Percentiles rank a stretch among this genome's conserved stretches.
Evolutionary conservation across 192 early-diverging fungal species (phyloP).

Genomic region (Diversispora epigaea): DNA sequence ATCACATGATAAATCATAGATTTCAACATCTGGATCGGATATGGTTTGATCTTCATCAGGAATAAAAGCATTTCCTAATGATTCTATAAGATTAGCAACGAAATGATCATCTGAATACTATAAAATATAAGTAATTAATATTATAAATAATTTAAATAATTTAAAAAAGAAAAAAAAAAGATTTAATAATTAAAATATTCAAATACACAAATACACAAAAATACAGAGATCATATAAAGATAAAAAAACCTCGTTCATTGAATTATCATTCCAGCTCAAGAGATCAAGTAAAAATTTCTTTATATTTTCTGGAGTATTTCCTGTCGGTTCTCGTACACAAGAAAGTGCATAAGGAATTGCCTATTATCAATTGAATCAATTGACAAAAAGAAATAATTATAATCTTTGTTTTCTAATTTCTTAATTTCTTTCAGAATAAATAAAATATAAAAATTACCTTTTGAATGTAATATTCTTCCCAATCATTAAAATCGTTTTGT

Average conservation of each 20-base stretch:
- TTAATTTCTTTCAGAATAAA: not conserved
- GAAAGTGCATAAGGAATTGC: slow-evolving; percentile 73
- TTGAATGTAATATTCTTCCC: slow-evolving; percentile 90
- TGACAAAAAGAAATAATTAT: not conserved
- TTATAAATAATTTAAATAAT: no score
- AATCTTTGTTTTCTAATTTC: not conserved
- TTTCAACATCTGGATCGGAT: slow-evolving; percentile 37
- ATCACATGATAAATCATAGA: slow-evolving; percentile 28
- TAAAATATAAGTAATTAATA: not conserved
- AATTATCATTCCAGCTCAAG: slow-evolving; percentile 92
- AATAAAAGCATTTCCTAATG: slow-evolving; percentile 65
- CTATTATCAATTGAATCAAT: slow-evolving; percentile 30
- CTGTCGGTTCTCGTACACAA: slow-evolving; percentile 62
- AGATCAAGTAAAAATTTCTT: slow-evolving; percentile 71
- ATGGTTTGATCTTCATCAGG: slow-evolving; percentile 47
- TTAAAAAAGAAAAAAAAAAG: not conserved
- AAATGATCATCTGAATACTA: slow-evolving; percentile 81
- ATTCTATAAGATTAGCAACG: slow-evolving; percentile 69
- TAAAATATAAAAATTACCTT: slow-evolving; percentile 42
- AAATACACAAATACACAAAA: not conserved
- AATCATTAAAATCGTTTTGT: slow-evolving; percentile 84
- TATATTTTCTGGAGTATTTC: slow-evolving; percentile 59
- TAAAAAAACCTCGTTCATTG: slow-evolving; percentile 50
- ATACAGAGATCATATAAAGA: no score
- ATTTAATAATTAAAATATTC: not conserved